Evolutionary conservation across 2,329 filamentous ascomycete species (phyloP), one percentile per base, ranked within the genome.

Genomic region (Paraconiothyrium brasiliense): DNA sequence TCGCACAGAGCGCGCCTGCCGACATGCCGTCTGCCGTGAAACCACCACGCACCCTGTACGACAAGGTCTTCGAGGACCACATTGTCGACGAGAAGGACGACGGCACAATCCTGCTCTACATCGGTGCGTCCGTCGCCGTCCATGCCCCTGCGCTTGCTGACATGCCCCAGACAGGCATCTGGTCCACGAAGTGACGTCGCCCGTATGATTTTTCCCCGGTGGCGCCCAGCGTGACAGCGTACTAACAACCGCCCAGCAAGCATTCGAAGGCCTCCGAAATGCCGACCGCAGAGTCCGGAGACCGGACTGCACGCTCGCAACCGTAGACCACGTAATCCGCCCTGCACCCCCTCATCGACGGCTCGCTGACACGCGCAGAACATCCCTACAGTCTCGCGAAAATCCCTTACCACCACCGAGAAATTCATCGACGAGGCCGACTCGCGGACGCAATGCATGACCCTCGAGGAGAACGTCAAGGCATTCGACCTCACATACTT

Each of bases 401-500:
- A 97, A 84, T 90, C 88, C 78, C 92, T 97, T 82, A 98, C 96
- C 84, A 94, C 94, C 73, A 94, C 97, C 76, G 91, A 89, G 72
- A 90, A 92, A 69, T 99, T 99, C 80, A 94, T 98, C 79, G 88
- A 97, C 76, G 94, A 98, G 82, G 91, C 92, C 67, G 95, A 98
- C 80, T 97, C 94, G 63, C 89, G 94, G 75, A 87, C 92, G 68
- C 95, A 99, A 86, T 97, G 94, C 81, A 89, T 94, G 74, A 98
- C 95, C 44, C 89, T 99, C 65, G 95, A 99, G 84, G 90, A 97
- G 73, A 99, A 99, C 74, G 94, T 99, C 73, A 95, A 94, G 83
- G 92, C 94, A 68, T 98, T 97, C 78, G 93, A 92, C 75, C 86
- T 99, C 75, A 97, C 94, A 79, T 98, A 97, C 83, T 99, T 99